These are phyloP conservation scores for Teratosphaeria epicoccoides DNA, from an alignment of 2,329 filamentous ascomycete genomes.

Conservation along the genomic window DNA sequence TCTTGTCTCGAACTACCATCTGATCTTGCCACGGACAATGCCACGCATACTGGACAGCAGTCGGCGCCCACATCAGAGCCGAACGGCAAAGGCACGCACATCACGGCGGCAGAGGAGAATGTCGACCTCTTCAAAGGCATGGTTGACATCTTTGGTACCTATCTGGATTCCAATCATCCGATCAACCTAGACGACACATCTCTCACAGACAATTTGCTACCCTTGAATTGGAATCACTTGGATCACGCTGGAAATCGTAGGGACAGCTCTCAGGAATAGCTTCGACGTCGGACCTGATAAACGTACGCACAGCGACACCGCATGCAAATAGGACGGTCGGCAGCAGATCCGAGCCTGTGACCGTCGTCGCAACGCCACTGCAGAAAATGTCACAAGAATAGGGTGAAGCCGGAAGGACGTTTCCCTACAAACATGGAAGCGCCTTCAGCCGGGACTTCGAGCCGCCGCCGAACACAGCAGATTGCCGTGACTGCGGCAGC, in stretches of 20 bases:
- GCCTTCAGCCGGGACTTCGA: not conserved
- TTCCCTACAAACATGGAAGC: not conserved
- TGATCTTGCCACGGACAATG: slow-evolving; percentile 1
- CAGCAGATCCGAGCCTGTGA: not conserved
- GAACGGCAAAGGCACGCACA: not conserved
- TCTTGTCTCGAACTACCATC: not conserved
- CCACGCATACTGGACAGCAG: slow-evolving; percentile 2
- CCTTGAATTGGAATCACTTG: slow-evolving; percentile 11
- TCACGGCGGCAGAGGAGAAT: slow-evolving; percentile 2
- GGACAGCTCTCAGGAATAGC: not conserved
- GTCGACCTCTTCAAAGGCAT: slow-evolving; percentile 23
- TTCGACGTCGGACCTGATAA: not conserved
- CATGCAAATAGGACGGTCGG: not conserved
- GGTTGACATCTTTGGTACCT: slow-evolving; percentile 25
- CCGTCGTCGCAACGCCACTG: not conserved
- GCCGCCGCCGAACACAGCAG: not conserved
- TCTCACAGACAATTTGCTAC: slow-evolving; percentile 20
- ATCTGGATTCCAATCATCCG: slow-evolving; percentile 25
- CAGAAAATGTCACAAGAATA: not conserved
- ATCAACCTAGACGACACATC: slow-evolving; percentile 25
- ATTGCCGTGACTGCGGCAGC: no score
- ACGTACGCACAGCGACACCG: not conserved
- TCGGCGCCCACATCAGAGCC: not conserved
- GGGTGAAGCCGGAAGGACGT: not conserved
- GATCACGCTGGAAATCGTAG: not conserved